Evolutionary conservation across 1,139 yeast species (phyloP).

Genomic region (Suhomyces terraborum): DNA sequence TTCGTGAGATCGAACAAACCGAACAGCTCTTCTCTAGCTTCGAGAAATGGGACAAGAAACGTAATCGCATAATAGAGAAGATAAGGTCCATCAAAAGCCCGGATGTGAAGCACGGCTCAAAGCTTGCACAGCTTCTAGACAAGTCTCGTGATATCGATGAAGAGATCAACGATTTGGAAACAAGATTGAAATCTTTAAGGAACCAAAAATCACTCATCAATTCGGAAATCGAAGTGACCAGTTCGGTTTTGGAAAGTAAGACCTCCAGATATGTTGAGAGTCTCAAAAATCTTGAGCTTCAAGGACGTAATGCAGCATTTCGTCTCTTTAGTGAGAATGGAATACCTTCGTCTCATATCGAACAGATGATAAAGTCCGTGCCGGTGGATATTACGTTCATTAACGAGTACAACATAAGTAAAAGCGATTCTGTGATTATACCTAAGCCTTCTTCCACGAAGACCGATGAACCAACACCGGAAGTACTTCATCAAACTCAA

Average conservation of each 20-base stretch:
- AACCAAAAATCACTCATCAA: slow-evolving; percentile 39
- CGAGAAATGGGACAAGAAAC: slow-evolving; percentile 46
- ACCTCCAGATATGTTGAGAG: slow-evolving; percentile 47
- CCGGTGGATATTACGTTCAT: slow-evolving; percentile 38
- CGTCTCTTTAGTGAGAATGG: slow-evolving; percentile 29
- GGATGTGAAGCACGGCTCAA: slow-evolving; percentile 47
- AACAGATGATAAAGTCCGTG: slow-evolving; percentile 22
- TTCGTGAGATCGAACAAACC: slow-evolving; percentile 37
- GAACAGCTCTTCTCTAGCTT: slow-evolving; percentile 36
- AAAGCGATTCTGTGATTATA: slow-evolving; percentile 1
- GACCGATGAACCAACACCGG: background rate
- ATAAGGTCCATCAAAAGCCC: slow-evolving; percentile 46
- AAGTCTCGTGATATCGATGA: slow-evolving; percentile 38
- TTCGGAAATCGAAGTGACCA: slow-evolving; percentile 50
- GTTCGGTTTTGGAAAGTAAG: slow-evolving; percentile 56
- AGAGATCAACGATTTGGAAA: slow-evolving; percentile 48
- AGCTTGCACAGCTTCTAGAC: slow-evolving; percentile 39
- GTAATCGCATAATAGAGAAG: slow-evolving; percentile 35
- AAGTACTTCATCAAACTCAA: no score
- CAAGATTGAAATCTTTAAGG: slow-evolving; percentile 35
- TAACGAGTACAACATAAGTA: slow-evolving; percentile 18
- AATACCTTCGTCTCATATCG: slow-evolving; percentile 24
- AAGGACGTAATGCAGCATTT: slow-evolving; percentile 39
- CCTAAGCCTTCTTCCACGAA: background rate
- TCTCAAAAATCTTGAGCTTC: slow-evolving; percentile 41